Conservation (phyloP, 2,329 filamentous ascomycete species). For the Alternaria tenuissima region DNA sequence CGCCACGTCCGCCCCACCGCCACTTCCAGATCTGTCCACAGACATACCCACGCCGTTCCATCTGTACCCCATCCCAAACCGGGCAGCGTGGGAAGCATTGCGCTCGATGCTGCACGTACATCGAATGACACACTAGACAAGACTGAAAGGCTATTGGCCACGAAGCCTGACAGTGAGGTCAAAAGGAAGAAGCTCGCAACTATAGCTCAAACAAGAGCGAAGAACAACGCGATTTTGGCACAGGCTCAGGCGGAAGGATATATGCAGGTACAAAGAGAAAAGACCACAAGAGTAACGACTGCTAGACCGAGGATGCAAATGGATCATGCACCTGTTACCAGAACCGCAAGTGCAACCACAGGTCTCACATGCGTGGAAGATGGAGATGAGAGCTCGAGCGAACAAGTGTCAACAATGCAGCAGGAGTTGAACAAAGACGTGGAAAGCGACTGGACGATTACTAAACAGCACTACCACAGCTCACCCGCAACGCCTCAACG, state of each 20-base stretch:
- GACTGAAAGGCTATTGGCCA: background rate
- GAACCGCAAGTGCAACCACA: no score
- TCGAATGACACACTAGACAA: background rate
- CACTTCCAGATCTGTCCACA: background rate
- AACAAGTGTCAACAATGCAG: no score
- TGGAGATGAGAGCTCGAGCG: no score
- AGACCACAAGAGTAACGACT: no score
- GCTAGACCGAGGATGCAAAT: background rate
- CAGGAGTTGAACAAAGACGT: background rate
- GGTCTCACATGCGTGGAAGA: no score
- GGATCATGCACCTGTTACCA: background rate
- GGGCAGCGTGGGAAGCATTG: background rate
- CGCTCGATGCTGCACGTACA: background rate
- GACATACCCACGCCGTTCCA: background rate
- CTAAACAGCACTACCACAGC: background rate
- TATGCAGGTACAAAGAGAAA: background rate
- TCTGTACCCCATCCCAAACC: background rate
- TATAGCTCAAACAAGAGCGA: background rate
- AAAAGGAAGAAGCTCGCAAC: background rate
- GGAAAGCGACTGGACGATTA: background rate
- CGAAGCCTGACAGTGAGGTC: background rate
- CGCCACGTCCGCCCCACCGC: background rate
- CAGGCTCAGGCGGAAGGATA: background rate
- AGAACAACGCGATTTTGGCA: background rate
- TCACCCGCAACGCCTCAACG: background rate